Evolutionary conservation across 306 rosid genomes (phyloP).

Genomic region (Canavalia gladiata): DNA sequence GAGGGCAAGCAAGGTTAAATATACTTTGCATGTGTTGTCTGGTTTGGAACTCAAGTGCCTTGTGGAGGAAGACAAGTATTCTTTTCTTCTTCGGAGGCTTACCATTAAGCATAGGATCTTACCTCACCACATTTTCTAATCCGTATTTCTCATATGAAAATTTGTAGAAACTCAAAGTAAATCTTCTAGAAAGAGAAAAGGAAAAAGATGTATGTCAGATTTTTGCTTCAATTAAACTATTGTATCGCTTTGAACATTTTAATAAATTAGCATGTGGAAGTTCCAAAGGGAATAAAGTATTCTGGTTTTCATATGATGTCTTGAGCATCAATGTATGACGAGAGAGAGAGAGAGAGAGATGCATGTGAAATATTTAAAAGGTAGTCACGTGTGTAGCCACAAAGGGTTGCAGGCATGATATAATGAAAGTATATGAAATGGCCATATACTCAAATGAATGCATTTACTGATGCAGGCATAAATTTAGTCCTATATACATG

Average conservation of each 20-base stretch:
- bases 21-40: slow-evolving; percentile 72
- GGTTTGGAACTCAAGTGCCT: slow-evolving; percentile 66
- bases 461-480: background rate
- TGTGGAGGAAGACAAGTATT: slow-evolving; percentile 68
- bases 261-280: slow-evolving; percentile 32
- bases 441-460: background rate
- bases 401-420: slow-evolving; percentile 24
- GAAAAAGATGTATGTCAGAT: background rate
- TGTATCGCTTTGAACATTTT: background rate
- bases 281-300: slow-evolving; percentile 24
- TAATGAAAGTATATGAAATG: background rate
- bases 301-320: background rate
- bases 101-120: slow-evolving; percentile 47
- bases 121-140: background rate
- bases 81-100: slow-evolving; percentile 55
- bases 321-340: background rate
- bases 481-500: background rate
- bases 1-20: slow-evolving; percentile 56
- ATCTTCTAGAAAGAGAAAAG: slow-evolving; percentile 7
- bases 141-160: background rate
- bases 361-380: background rate
- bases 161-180: slow-evolving; percentile 8
- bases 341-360: background rate
- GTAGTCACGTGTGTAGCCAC: background rate
- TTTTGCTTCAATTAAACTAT: slow-evolving; percentile 33